phyloP scores from a whole-genome alignment of 2,329 filamentous ascomycete species.

The Hypoxylon sp. region DNA sequence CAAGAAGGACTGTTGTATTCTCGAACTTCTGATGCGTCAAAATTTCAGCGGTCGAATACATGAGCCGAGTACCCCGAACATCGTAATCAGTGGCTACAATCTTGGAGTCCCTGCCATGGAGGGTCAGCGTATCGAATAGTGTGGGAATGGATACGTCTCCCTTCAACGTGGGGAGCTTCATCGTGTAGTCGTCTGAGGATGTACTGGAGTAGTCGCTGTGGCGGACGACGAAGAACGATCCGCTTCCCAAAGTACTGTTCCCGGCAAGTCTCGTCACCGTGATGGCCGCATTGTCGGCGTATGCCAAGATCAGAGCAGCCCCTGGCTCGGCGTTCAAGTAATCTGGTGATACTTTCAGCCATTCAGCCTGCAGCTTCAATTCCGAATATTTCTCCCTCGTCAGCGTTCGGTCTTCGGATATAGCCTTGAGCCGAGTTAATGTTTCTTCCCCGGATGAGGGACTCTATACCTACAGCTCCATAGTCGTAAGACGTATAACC shows the following conservation, averaged over 20 bases:
- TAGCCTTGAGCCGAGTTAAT: conserved; percentile 29
- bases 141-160: conserved; percentile 71
- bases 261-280: conserved; percentile 72
- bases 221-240: conserved; percentile 74
- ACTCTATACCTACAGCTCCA: conserved; percentile 64
- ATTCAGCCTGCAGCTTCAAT: conserved; percentile 80
- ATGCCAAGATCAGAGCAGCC: conserved; percentile 63
- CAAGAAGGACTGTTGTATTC: conserved; percentile 57
- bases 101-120: conserved; percentile 75
- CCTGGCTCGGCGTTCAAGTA: conserved; percentile 73
- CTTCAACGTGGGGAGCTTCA: conserved; percentile 70
- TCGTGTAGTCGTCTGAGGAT: conserved; percentile 69
- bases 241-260: conserved; percentile 56
- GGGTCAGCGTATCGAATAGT: conserved; percentile 65
- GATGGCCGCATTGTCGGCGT: conserved; percentile 64
- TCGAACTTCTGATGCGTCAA: conserved; percentile 72
- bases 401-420: conserved; percentile 72
- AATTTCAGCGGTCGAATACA: conserved; percentile 79
- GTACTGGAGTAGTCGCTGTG: conserved; percentile 73
- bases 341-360: conserved; percentile 76
- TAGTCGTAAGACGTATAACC: conserved; percentile 72
- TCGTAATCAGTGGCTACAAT: conserved; percentile 75
- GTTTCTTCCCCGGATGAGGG: not conserved
- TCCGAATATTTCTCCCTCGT: conserved; percentile 83
- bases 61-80: conserved; percentile 65